phyloP scores from a whole-genome alignment of 352 stramenopile genomes.

The Phytopythium vexans region DNA sequence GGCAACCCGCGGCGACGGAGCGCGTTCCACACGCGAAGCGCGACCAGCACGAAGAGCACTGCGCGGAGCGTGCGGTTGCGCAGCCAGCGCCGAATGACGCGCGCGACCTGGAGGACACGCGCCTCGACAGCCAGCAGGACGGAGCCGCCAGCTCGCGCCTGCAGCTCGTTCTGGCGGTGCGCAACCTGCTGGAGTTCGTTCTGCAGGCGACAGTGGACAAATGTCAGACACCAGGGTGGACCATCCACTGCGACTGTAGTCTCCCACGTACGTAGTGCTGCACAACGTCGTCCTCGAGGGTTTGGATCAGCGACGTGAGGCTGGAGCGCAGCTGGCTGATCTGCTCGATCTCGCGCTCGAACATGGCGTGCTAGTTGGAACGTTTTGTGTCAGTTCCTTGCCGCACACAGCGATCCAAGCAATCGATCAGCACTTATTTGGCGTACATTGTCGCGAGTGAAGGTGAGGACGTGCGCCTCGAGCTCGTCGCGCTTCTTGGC shows the following conservation, averaged over 20 bases:
- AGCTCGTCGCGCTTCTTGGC: conserved; percentile 64
- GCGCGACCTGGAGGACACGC: conserved; percentile 26
- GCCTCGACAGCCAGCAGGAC: conserved; percentile 39
- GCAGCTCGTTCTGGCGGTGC: conserved; percentile 35
- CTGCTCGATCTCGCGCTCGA: conserved; percentile 46
- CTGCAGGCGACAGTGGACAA: conserved; percentile 5
- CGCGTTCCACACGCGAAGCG: conserved; percentile 51
- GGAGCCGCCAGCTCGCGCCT: conserved; percentile 32
- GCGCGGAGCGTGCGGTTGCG: conserved; percentile 44
- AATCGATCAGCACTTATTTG: neutral
- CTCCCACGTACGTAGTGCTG: conserved; percentile 39
- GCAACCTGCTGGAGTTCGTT: conserved; percentile 51
- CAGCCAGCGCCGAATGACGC: conserved; percentile 42
- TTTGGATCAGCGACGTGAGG: conserved; percentile 54
- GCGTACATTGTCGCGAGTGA: conserved; percentile 55
- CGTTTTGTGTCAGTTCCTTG: too few relatives aligned
- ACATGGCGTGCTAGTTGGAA: conserved; percentile 29
- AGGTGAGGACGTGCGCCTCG: conserved; percentile 58
- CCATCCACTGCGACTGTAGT: neutral
- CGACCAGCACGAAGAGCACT: conserved; percentile 44
- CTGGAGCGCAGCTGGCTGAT: conserved; percentile 50
- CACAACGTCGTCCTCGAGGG: conserved; percentile 54
- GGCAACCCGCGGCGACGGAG: conserved; percentile 43
- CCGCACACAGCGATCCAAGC: too few relatives aligned
- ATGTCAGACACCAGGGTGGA: neutral